Base-by-base conservation (phyloP, 2,329 filamentous ascomycete species). In the Neopestalotiopsis clavispora region DNA sequence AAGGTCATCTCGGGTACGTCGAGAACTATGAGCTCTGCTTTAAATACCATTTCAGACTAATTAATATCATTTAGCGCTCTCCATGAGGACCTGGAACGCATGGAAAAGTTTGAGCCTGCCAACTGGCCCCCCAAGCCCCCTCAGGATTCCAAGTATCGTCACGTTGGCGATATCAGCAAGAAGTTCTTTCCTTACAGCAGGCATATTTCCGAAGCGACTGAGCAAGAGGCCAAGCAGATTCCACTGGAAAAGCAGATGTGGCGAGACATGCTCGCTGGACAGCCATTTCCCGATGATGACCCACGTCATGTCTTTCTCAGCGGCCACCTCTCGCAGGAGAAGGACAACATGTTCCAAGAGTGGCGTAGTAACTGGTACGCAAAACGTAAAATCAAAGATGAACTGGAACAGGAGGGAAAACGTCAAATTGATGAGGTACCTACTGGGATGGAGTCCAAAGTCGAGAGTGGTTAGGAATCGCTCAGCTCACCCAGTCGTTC, bases 1-100 rank as follows among this genome's bases (percentile, higher is more conserved):
- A 91, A 74, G 92, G 92, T 12, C 83, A 85, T 66, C 81, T 94
- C 57, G 84, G 87, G 91, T 94, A 85, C 67, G 86, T 77, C 20
- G 12, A 2, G 23, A 23, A 4, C 57, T 3, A 17, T 28, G 20
- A 20, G 34, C 34, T 38, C 34, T 38, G 34, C 30, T 20, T 61
- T 20, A 4, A n/a, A 17, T 30, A 17, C n/a, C 30, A 14, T 5
- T 30, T 45, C 32, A 52, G 17, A 32, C 58, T 61, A 20, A 49
- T 6, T 12, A 13, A 13, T 32, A 7, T 20, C 23, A n/a, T 28
- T 5, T 14, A 67, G 66, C 28, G 13, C 49, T 5, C 40, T 67
- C 2, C 57, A 67, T 42, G 66, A 62, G 4, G 66, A 49, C 49
- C 57, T 67, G n/a, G 32, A 67, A 30, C 34, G 42, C 17, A 67